Evolutionary conservation across 495 filamentous ascomycete species (phyloP), one percentile per base, ranked within the genome.

Genomic region (Neurospora cerealis): DNA sequence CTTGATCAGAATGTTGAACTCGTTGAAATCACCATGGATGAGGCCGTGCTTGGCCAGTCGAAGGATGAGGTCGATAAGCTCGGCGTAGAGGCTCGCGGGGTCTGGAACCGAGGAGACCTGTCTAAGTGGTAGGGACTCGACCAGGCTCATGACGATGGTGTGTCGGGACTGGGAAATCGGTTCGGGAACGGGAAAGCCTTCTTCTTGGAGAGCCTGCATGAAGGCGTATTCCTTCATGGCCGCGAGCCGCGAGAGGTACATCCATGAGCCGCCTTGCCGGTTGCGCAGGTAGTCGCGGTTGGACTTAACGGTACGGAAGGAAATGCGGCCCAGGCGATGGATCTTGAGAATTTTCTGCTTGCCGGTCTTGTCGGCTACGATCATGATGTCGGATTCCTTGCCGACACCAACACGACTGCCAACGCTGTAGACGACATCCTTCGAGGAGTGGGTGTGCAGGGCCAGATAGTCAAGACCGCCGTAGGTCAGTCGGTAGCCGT

Each of bases 1-100:
- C 75, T 94, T 90, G 81, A 98, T 90, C 24, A 99, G 86, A 73
- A 99, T 93, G 79, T 99, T 99, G 86, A 99, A 99, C 83, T 98
- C 96, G 84, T 99, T 99, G 85, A 97, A 98, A 80, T 99, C 96
- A 76, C 96, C 96, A 81, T 99, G 96, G 71, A 99, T 98, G 72
- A 99, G 83, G 9, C 96, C 96, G 77, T 92, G 90, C 38, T 88
- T 86, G n/a, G 96, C 96, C 34, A 99, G 87, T 70, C 89, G 86
- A 60, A 99, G 80, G 74, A 98, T 93, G 74, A 97, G 89, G 71
- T 90, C 88, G 81, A 99, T 96, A 71, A 99, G 84, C 71, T 97
- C 92, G 42, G 91, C 91, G 83, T 98, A 98, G 24, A 99, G 86
- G 37, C 78, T 80, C 10, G 93, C 93, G 0, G 94, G 93, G 70